A percentile compares a stretch with the other conserved stretches of the same genome.
These are phyloP conservation scores for Nakaseomyces glabratus DNA, from an alignment of 1,139 yeast species.

Conservation along the genomic window DNA sequence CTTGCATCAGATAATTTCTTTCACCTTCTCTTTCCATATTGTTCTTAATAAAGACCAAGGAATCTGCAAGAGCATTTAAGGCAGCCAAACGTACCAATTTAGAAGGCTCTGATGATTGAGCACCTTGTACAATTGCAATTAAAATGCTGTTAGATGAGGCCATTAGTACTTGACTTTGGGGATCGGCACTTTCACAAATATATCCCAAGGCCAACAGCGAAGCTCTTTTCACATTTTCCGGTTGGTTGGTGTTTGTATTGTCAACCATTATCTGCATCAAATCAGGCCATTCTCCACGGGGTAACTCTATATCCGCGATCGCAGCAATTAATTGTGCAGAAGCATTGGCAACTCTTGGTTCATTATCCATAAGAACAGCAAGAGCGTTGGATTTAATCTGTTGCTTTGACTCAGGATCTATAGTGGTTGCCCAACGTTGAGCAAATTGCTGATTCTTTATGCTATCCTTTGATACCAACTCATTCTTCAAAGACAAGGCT, in stretches of 20 bases:
- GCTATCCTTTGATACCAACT: slow-evolving; percentile 68
- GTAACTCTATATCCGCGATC: slow-evolving; percentile 89
- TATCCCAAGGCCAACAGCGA: slow-evolving; percentile 86
- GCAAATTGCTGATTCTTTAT: slow-evolving; percentile 44
- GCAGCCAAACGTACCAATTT: slow-evolving; percentile 78
- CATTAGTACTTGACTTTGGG: slow-evolving; percentile 67
- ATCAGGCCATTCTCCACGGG: slow-evolving; percentile 80
- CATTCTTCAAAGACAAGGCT: slow-evolving; percentile 79
- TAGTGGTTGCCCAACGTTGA: slow-evolving; percentile 35
- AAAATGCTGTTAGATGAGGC: slow-evolving; percentile 85
- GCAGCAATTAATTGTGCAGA: slow-evolving; percentile 95
- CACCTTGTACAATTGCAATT: slow-evolving; percentile 95
- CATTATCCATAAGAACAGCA: slow-evolving; percentile 52
- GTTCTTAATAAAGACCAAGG: slow-evolving; percentile 77
- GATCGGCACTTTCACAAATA: slow-evolving; percentile 91
- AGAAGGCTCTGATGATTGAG: slow-evolving; percentile 71
- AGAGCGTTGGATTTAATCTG: slow-evolving; percentile 65
- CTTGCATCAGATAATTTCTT: slow-evolving; percentile 95
- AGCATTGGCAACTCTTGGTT: slow-evolving; percentile 75
- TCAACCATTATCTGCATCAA: slow-evolving; percentile 75
- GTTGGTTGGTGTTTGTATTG: slow-evolving; percentile 71
- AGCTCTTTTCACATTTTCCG: slow-evolving; percentile 74
- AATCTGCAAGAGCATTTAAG: slow-evolving; percentile 80
- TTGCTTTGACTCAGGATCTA: slow-evolving; percentile 46
- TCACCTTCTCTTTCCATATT: slow-evolving; percentile 92